Percentiles rank a stretch among this genome's conserved stretches.
Conservation (phyloP, 2,329 filamentous ascomycete genomes). For the Leptographium radiaticola region DNA sequence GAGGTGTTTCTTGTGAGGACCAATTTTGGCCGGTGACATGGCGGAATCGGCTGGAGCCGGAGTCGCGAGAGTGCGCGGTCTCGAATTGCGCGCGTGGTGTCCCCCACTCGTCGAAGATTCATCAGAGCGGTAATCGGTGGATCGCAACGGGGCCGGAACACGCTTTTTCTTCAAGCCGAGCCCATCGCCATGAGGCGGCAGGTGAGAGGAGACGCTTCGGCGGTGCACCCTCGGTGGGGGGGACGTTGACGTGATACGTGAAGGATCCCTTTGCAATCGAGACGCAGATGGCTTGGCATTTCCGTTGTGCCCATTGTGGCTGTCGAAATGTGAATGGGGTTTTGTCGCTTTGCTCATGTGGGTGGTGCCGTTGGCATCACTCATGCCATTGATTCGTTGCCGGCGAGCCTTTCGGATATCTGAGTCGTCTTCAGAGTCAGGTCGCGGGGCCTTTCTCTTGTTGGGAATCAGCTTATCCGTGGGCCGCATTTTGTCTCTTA, state of each 20-base stretch:
- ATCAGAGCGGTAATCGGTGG: conserved; percentile 55
- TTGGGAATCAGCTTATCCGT: conserved; percentile 32
- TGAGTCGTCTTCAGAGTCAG: conserved; percentile 45
- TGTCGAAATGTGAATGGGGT: conserved; percentile 12
- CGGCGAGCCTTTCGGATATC: conserved; percentile 41
- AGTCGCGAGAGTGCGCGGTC: conserved; percentile 41
- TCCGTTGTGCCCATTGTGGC: conserved; percentile 6
- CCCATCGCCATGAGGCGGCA: conserved; percentile 42
- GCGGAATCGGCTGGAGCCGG: conserved; percentile 44
- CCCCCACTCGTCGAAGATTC: conserved; percentile 50
- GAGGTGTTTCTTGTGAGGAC: conserved; percentile 69
- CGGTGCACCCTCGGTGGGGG: conserved; percentile 46
- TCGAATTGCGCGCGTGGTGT: conserved; percentile 45
- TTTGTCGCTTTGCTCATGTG: conserved; percentile 2
- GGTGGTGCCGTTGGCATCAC: conserved; percentile 18
- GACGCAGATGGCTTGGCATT: conserved; percentile 12
- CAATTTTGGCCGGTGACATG: conserved; percentile 55
- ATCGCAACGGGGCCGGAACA: conserved; percentile 45
- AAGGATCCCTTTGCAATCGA: no score
- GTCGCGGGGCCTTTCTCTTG: conserved; percentile 40
- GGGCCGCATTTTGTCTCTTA: conserved; percentile 30
- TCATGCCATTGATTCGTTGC: conserved; percentile 32
- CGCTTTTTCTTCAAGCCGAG: conserved; percentile 47
- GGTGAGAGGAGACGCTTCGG: conserved; percentile 51
- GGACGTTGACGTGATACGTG: conserved; percentile 40